A percentile compares a stretch with the other conserved stretches of the same genome.
These are phyloP conservation scores for Darksidea phi DNA, from an alignment of 495 filamentous ascomycete genomes.

Conservation along the genomic window DNA sequence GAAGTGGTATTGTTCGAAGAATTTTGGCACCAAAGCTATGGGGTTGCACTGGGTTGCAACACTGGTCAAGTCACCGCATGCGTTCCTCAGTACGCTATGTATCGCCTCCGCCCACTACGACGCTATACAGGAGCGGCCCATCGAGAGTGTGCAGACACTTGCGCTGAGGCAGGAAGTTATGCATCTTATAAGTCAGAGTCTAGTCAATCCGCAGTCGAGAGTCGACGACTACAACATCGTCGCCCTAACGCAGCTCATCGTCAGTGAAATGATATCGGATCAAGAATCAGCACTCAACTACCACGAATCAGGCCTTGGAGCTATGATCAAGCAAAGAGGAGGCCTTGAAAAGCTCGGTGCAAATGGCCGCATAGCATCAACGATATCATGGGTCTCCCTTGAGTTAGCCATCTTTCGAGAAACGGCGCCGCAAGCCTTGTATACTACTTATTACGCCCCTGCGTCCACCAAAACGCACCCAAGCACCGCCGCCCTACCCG, in stretches of 20 bases:
- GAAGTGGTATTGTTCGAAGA: constrained; percentile 33
- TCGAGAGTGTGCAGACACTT: constrained; percentile 31
- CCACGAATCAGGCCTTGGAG: constrained; percentile 35
- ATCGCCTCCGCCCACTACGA: constrained; percentile 41
- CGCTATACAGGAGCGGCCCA: constrained; percentile 28
- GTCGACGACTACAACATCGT: constrained; percentile 38
- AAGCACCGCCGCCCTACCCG: constrained; percentile 27
- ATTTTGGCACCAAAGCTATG: constrained; percentile 37
- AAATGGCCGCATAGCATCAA: constrained; percentile 29
- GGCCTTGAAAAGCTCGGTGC: constrained; percentile 32
- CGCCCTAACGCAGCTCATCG: constrained; percentile 40
- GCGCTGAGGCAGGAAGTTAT: constrained; percentile 36
- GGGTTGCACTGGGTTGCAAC: constrained; percentile 38
- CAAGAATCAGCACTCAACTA: constrained; percentile 31
- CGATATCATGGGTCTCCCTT: constrained; percentile 30
- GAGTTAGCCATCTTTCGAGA: constrained; percentile 34
- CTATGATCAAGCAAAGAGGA: constrained; percentile 37
- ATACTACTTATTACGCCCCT: constrained; percentile 27
- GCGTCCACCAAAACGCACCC: constrained; percentile 6
- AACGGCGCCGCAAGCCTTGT: constrained; percentile 28
- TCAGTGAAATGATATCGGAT: constrained; percentile 37
- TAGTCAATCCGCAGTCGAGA: constrained; percentile 30
- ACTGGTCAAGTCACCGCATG: constrained; percentile 38
- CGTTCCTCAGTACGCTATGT: constrained; percentile 43
- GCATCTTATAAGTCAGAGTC: constrained; percentile 33